Base-by-base conservation (phyloP, 768 basidiomycete species). In the Mycena galericulata region DNA sequence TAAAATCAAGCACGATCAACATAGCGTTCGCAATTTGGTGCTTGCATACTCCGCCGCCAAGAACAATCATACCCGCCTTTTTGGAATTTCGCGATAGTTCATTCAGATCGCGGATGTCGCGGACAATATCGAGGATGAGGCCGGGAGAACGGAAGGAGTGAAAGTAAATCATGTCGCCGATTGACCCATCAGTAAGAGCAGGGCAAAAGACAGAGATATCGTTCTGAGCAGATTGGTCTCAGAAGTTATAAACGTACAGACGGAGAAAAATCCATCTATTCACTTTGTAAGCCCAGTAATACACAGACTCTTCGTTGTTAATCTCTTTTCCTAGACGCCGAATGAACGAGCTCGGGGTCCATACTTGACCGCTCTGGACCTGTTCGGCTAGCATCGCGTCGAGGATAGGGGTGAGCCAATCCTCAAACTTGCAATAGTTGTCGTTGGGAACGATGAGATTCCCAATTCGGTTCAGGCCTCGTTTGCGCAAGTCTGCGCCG, bases 1-100 rank as follows among this genome's bases (percentile, higher is more conserved):
- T 41, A 56, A 18, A 15, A 59, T 22, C 62, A 67, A 88, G 80
- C 79, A 98, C 97, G 76, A 99, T 98, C 26, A 99, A 84, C 98
- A 99, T 98, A 2, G 97, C 96, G 76, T 99, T 99, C n/a, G 97
- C 97, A 63, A 99, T 98, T 77, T 99, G 98, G 77, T 99, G 98
- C 78, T 99, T 99, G 83, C 97, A 99, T 12, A 99, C 96, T 1
- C 98, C 98, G 3, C 98, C 98, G 10, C 98, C 98, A 15, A 99
- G 89, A 59, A 99, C 90, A 73, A 99, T 95, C 97, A 99, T 99
- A 2, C 98, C 98, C 22, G 98, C 98, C 81, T 95, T 97, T 62
- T 89, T 90, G 38, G 97, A 93, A 70, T 88, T 90, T 61, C 98
- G 87, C 14, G 93, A 89, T 20, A 94, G 81, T 79, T 99, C 97